These are phyloP conservation scores for Allantophomopsis lycopodina DNA, from an alignment of 2,329 filamentous ascomycete species.

Conservation along the genomic window DNA sequence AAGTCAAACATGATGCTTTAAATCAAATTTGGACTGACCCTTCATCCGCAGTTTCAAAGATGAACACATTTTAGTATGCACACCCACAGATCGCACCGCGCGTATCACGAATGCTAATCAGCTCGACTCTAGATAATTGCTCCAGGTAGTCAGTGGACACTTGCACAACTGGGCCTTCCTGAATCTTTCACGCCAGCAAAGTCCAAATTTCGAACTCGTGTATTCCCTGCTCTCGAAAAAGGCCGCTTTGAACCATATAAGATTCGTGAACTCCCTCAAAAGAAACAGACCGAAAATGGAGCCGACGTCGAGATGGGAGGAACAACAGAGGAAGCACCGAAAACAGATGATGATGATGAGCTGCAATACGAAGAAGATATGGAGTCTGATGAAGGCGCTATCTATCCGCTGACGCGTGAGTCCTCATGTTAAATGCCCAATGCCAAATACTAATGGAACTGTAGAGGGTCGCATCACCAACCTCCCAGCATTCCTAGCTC, in stretches of 20 bases:
- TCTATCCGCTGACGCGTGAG: conserved; percentile 65
- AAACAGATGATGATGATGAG: conserved; percentile 25
- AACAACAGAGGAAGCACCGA: conserved; percentile 10
- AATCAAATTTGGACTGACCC: not conserved
- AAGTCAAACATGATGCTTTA: conserved; percentile 4
- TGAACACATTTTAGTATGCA: conserved; percentile 10
- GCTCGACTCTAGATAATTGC: conserved; percentile 23
- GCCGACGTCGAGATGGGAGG: conserved; percentile 18
- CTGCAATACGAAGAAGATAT: conserved; percentile 80
- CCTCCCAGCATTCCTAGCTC: conserved; percentile 86
- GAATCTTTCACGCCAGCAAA: conserved; percentile 64
- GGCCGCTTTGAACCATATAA: conserved; percentile 74
- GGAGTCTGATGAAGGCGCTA: conserved; percentile 74
- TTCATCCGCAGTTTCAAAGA: conserved; percentile 10
- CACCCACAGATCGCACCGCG: no score
- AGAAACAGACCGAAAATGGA: conserved; percentile 24
- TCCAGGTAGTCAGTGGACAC: conserved; percentile 22
- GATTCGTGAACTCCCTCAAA: conserved; percentile 44
- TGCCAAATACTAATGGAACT: conserved; percentile 2
- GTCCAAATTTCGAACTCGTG: conserved; percentile 77
- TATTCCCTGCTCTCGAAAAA: conserved; percentile 70
- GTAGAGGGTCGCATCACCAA: conserved; percentile 69
- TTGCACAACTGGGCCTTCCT: conserved; percentile 19
- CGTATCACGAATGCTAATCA: no score
- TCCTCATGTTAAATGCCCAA: conserved; percentile 2